Evolutionary conservation across 1,284 basidiomycete species (phyloP).

Genomic region (Thecaphora thlaspeos): DNA sequence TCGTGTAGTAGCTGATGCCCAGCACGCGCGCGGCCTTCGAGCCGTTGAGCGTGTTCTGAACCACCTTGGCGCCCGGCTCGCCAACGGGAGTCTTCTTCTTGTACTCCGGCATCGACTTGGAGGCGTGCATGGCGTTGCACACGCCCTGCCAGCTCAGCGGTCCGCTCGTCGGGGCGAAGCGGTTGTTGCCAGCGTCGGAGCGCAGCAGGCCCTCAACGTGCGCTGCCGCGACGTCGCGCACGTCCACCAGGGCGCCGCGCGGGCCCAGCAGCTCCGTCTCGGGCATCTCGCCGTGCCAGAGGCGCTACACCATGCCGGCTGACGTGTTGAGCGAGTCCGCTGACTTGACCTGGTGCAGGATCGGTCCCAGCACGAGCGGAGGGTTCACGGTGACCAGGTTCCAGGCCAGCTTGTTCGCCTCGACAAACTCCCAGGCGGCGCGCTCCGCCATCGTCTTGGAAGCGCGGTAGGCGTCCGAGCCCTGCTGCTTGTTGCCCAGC

Average conservation of each 20-base stretch:
- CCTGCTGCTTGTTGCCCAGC: conserved; percentile 54
- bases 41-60: conserved; percentile 46
- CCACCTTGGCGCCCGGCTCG: conserved; percentile 28
- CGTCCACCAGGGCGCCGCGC: conserved; percentile 64
- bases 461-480: conserved; percentile 59
- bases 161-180: conserved; percentile 59
- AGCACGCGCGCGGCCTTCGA: conserved; percentile 61
- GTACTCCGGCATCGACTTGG: conserved; percentile 32
- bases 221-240: conserved; percentile 66
- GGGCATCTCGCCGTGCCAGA: conserved; percentile 59
- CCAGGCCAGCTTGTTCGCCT: conserved; percentile 27
- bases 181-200: conserved; percentile 65
- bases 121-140: conserved; percentile 41
- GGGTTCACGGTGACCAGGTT: conserved; percentile 46
- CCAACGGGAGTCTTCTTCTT: conserved; percentile 46
- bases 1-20: conserved; percentile 61
- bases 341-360: conserved; percentile 63
- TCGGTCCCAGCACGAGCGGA: conserved; percentile 57
- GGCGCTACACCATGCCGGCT: conserved; percentile 57
- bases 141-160: conserved; percentile 34
- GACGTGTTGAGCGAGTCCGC: conserved; percentile 65
- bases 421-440: conserved; percentile 58
- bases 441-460: conserved; percentile 72
- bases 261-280: conserved; percentile 45
- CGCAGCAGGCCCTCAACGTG: conserved; percentile 65